Conservation (phyloP, 176 grass and related monocot genomes). For the Stipa capillata region DNA sequence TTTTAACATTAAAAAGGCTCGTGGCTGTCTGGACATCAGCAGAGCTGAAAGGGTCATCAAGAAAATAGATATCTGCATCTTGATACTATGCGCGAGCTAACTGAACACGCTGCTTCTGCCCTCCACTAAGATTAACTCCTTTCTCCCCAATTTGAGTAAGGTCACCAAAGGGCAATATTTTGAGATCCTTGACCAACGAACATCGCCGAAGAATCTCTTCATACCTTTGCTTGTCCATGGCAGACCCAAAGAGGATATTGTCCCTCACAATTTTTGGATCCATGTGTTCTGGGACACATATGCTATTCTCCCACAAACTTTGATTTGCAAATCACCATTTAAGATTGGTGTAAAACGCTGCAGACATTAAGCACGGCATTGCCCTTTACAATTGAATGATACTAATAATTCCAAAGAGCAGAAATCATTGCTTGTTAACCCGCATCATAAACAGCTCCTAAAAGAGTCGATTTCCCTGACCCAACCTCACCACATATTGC, state of each 20-base stretch:
- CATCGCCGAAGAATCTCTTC: conserved; percentile 55
- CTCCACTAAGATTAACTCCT: conserved; percentile 91
- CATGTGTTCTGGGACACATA: conserved; percentile 87
- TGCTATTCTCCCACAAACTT: conserved; percentile 65
- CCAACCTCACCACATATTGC: conserved; percentile 72
- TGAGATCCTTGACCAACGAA: conserved; percentile 67
- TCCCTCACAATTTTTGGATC: conserved; percentile 84
- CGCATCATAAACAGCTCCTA: conserved; percentile 54
- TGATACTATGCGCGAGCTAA: conserved; percentile 81
- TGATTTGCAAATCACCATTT: conserved; percentile 62
- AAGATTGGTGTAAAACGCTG: no score
- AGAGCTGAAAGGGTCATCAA: conserved; percentile 95
- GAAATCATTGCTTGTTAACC: no score
- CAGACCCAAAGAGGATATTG: conserved; percentile 87
- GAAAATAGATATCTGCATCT: conserved; percentile 77
- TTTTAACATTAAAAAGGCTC: conserved; percentile 83
- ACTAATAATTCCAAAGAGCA: no score
- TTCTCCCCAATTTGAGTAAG: conserved; percentile 85
- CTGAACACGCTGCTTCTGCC: conserved; percentile 92
- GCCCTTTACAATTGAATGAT: no score
- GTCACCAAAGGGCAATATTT: conserved; percentile 65
- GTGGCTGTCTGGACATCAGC: conserved; percentile 85
- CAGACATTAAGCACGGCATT: no score
- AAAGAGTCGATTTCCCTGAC: conserved; percentile 66
- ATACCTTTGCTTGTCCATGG: conserved; percentile 62